These are phyloP conservation scores for Hordeum marinum DNA, from an alignment of 176 grass and related monocot species.

Conservation along the genomic window DNA sequence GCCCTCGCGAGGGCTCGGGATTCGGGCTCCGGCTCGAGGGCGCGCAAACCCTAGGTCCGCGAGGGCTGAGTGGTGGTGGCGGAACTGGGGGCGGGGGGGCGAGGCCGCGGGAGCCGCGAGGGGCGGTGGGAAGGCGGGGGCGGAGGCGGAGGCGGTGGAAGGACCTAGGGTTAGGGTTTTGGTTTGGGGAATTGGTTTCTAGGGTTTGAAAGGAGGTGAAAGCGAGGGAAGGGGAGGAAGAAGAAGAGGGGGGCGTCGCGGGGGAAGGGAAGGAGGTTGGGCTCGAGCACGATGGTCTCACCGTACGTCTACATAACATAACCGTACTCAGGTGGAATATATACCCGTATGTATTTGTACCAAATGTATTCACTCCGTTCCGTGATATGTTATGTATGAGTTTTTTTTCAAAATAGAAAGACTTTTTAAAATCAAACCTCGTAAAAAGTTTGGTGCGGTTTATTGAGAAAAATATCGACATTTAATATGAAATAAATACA, in stretches of 20 bases:
- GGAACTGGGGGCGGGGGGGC: not conserved
- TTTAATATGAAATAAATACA: not conserved
- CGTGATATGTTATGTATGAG: no score
- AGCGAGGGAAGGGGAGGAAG: constrained; percentile 48
- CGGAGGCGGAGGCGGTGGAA: not conserved
- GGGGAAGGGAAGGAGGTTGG: not conserved
- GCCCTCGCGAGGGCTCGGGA: not conserved
- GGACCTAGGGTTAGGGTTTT: constrained; percentile 51
- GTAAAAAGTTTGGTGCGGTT: not conserved
- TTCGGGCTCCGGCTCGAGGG: not conserved
- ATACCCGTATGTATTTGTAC: not conserved
- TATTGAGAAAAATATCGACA: not conserved
- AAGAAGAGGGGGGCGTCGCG: constrained; percentile 2
- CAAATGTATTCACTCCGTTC: not conserved
- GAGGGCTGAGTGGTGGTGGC: not conserved
- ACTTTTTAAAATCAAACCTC: no score
- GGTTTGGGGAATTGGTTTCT: constrained; percentile 30
- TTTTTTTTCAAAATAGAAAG: not conserved
- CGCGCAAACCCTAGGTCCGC: constrained; percentile 37
- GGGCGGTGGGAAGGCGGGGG: not conserved
- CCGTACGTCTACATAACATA: constrained; percentile 15
- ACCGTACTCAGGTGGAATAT: not conserved
- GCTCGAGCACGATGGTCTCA: constrained; percentile 23
- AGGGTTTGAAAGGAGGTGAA: constrained; percentile 62
- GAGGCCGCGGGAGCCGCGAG: not conserved